A percentile compares a stretch with the other conserved stretches of the same genome.
Conservation (phyloP, 768 basidiomycete genomes). For the Russula foetens region DNA sequence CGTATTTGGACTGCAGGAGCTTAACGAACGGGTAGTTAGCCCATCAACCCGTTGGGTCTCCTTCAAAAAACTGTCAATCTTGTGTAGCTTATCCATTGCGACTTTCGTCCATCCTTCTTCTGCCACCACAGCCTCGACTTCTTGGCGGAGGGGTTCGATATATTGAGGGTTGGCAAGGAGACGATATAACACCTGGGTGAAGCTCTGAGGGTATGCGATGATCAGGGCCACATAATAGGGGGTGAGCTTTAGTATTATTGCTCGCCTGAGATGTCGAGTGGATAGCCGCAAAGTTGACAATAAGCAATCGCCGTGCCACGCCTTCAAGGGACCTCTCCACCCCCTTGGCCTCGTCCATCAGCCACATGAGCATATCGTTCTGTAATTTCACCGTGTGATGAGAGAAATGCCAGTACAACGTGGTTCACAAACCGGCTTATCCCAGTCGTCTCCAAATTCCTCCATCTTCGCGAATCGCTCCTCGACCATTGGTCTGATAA, state of each 20-base stretch:
- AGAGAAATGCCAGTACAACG: neutral
- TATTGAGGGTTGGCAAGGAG: slow-evolving; percentile 26
- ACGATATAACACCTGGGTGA: slow-evolving; percentile 25
- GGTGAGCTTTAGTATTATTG: neutral
- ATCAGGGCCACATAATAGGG: neutral
- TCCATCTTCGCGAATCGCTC: slow-evolving; percentile 22
- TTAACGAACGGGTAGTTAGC: slow-evolving; percentile 18
- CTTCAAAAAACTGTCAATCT: slow-evolving; percentile 31
- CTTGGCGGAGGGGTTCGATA: slow-evolving; percentile 26
- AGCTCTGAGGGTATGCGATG: slow-evolving; percentile 18
- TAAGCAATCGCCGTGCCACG: slow-evolving; percentile 25
- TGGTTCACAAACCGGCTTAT: slow-evolving; percentile 21
- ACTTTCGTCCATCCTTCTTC: slow-evolving; percentile 28
- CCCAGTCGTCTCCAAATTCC: slow-evolving; percentile 20
- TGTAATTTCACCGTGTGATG: slow-evolving; percentile 10
- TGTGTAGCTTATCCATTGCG: slow-evolving; percentile 26
- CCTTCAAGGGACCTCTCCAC: slow-evolving; percentile 27
- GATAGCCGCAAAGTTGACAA: slow-evolving; percentile 32
- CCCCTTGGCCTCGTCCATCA: slow-evolving; percentile 32
- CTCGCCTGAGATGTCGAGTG: slow-evolving; percentile 28
- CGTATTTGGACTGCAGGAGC: neutral
- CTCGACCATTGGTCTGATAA: slow-evolving; percentile 7
- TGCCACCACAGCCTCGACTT: slow-evolving; percentile 24
- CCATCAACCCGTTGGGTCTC: slow-evolving; percentile 27
- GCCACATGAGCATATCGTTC: slow-evolving; percentile 42